Evolutionary conservation across 179 eudicot genomes (phyloP), one percentile per base, ranked within the genome.

Genomic region (Corrigiola litoralis): DNA sequence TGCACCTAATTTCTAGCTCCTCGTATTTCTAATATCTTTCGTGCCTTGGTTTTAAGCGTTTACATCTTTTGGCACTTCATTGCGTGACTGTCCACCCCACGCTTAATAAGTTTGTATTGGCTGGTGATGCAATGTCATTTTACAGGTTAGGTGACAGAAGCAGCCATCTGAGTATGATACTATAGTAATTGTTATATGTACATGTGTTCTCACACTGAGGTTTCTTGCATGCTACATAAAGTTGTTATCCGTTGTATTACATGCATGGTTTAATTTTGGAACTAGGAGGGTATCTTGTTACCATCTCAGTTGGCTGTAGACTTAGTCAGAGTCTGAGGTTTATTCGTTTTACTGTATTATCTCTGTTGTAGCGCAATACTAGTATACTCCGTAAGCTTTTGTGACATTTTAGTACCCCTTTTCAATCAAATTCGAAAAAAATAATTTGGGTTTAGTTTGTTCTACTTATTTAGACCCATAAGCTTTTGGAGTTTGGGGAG

Each of bases 141-240:
- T 87, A 71, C 52, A 48, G 47, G 85, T 77, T 87, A 85, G 95
- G 95, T 83, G 68, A 74, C 45, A 63, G 77, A 49, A 63, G 66
- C 36, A 63, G 73, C 52, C 63, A 63, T 66, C 65, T 66, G 58
- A 57, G 38, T 33, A 40, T 55, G 13, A 20, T 57, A 18, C 23
- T 56, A 23, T 52, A 18, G 12, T 11, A 7, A 25, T 37, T 58
- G 56, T 46, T 31, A 59, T 6, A 25, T 31, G 17, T 49, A 24
- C 33, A 45, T 11, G 9, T 28, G n/a, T 23, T 62, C 72, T 28
- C 51, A 58, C 51, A 32, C 48, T 23, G n/a, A 47, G 75, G 18
- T 77, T 81, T 66, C 87, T 87, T 87, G 66, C 76, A 74, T 74
- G 51, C 81, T 85, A 83, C 90, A 76, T 63, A 83, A 83, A 79